These are phyloP conservation scores for Haplosporangium sp. DNA, from an alignment of 371 early-diverging fungal genomes.

Conservation along the genomic window DNA sequence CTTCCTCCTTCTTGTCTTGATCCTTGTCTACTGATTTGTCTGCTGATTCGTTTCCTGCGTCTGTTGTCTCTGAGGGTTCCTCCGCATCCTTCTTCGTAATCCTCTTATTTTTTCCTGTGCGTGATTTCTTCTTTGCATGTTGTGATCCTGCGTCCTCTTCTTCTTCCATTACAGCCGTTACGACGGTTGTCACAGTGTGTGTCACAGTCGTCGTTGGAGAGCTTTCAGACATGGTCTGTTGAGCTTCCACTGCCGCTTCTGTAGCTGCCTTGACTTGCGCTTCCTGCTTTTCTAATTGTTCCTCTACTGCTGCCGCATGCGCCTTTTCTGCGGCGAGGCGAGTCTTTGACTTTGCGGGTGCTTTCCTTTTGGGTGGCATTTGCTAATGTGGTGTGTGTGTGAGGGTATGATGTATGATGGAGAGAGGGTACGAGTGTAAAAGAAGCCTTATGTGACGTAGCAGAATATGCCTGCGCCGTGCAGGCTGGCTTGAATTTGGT, in stretches of 20 bases:
- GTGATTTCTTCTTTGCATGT: too few relatives aligned
- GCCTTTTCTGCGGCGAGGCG: conserved; percentile 21
- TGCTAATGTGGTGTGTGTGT: not conserved
- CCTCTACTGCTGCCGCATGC: conserved; percentile 7
- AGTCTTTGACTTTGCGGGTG: conserved; percentile 40
- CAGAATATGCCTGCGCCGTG: not conserved
- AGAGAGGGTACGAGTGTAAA: not conserved
- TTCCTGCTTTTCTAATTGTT: not conserved
- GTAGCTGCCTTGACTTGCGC: not conserved
- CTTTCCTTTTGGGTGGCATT: conserved; percentile 54
- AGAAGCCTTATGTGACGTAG: not conserved
- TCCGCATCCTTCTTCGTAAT: conserved; percentile 16
- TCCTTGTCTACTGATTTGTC: conserved; percentile 9
- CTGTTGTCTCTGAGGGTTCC: conserved; percentile 30
- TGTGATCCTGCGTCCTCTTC: not conserved
- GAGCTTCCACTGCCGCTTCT: not conserved
- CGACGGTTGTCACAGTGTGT: conserved; percentile 1
- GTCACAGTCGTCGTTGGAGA: too few relatives aligned
- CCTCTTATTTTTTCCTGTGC: not conserved
- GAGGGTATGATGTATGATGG: not conserved
- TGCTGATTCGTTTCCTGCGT: not conserved
- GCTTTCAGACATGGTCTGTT: not conserved
- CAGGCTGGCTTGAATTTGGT: not conserved
- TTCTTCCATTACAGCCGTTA: not conserved
- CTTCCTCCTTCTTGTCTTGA: conserved; percentile 19